Base-by-base conservation (phyloP, 2,329 filamentous ascomycete genomes). In the Setomelanomma holmii region DNA sequence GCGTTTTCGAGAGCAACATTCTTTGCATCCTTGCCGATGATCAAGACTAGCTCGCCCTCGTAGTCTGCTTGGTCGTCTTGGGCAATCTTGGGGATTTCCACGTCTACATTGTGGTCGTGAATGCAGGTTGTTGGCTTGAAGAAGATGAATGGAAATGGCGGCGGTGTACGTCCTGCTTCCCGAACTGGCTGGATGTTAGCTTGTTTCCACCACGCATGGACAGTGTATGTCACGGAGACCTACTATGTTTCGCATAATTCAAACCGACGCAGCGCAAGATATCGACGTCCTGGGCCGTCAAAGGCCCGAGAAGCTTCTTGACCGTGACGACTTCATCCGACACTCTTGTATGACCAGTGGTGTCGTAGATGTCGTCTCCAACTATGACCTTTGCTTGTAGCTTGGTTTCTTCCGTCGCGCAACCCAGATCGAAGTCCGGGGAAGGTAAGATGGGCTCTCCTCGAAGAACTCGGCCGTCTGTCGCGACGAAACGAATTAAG, bases 261-360 rank as follows among this genome's bases (percentile, higher is more conserved):
- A 85, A 60, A 0, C 83, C 83, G 2, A 84, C 76, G 47, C 83
- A 86, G 35, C 81, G 69, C 3, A 86, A 42, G 30, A 83, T 80
- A 0, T 81, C 79, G 1, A 84, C 78, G 33, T 84, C 80, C 2
- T 67, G 59, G n/a, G 65, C 67, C 0, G 75, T 68, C 16, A 85
- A 58, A 0, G 82, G 82, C 5, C 27, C 27, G 27, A 30, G 27
- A 6, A 30, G 27, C 27, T 14, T 30, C 27, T 81, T 78, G 3
- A 78, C 81, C 1, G 30, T 55, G 22, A 50, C 51, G 4, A 50
- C 30, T 21, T 54, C 46, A 22, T 54, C 47, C 14, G 46, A 45
- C 10, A 81, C 62, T 53, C 81, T 77, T 0, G 80, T 81, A 1
- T 83, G 74, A 4, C 60, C 61, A 0, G 68, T 40, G 11, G 16